These are phyloP conservation scores for Rossbeevera mucosa DNA, from an alignment of 768 basidiomycete genomes.

Conservation along the genomic window DNA sequence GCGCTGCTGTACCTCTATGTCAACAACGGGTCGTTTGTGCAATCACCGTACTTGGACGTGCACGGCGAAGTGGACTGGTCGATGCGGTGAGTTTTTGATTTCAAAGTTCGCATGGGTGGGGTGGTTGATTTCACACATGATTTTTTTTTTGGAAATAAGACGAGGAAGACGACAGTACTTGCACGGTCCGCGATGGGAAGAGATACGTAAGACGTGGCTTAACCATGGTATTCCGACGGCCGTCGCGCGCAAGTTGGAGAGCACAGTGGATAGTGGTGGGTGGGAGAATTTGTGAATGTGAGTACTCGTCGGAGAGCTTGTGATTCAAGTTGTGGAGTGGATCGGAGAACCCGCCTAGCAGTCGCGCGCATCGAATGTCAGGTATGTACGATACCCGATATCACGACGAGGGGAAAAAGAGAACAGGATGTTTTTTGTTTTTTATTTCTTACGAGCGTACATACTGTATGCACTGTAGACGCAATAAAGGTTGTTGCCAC, in stretches of 20 bases:
- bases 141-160: slow-evolving; percentile 37
- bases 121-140: background rate
- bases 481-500: too few relatives aligned
- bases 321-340: too few relatives aligned
- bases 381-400: too few relatives aligned
- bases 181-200: slow-evolving; percentile 84
- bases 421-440: too few relatives aligned
- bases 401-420: too few relatives aligned
- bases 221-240: slow-evolving; percentile 85
- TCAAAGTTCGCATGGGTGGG: too few relatives aligned
- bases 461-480: background rate
- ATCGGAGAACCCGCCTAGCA: too few relatives aligned
- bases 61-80: slow-evolving; percentile 93
- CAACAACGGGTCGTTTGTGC: slow-evolving; percentile 81
- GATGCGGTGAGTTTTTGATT: slow-evolving; percentile 58
- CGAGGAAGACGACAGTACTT: slow-evolving; percentile 86
- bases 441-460: too few relatives aligned
- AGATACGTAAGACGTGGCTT: slow-evolving; percentile 87
- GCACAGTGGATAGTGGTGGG: slow-evolving; percentile 84
- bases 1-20: slow-evolving; percentile 85
- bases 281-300: slow-evolving; percentile 90
- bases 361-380: too few relatives aligned
- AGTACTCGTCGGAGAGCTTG: too few relatives aligned
- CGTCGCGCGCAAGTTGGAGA: slow-evolving; percentile 85
- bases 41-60: slow-evolving; percentile 87